These are phyloP conservation scores for Rossbeevera mucosa DNA, from an alignment of 768 basidiomycete species.

Conservation along the genomic window DNA sequence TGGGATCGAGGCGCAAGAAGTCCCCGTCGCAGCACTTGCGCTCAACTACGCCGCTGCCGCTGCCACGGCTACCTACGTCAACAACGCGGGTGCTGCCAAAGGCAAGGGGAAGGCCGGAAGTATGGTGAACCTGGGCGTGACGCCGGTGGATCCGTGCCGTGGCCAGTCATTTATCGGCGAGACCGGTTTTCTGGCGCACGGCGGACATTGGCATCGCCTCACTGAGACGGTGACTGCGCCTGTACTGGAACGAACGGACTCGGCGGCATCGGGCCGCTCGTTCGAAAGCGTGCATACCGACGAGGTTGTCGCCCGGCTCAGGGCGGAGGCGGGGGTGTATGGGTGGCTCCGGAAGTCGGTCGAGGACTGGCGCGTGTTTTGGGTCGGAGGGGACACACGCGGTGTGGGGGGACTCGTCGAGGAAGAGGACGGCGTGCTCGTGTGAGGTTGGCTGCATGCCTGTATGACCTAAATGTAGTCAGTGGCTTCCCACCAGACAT, in stretches of 20 bases:
- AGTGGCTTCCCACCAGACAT: not conserved
- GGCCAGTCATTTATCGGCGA: conserved; percentile 65
- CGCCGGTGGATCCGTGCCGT: conserved; percentile 41
- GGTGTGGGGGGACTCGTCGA: conserved; percentile 23
- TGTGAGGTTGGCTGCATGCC: conserved; percentile 10
- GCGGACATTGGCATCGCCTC: conserved; percentile 46
- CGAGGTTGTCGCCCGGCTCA: conserved; percentile 43
- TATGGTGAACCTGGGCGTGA: conserved; percentile 25
- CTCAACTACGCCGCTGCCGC: conserved; percentile 1
- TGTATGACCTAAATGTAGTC: not conserved
- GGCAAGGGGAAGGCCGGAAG: conserved; percentile 42
- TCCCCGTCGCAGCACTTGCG: conserved; percentile 46
- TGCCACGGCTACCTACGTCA: not conserved
- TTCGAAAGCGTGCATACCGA: conserved; percentile 50
- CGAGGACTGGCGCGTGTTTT: conserved; percentile 78
- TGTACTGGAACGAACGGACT: conserved; percentile 41
- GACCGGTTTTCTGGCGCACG: conserved; percentile 41
- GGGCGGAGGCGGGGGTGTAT: conserved; percentile 63
- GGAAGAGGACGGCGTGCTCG: conserved; percentile 31
- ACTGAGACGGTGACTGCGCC: conserved; percentile 20
- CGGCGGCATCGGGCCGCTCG: conserved; percentile 42
- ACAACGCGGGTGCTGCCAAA: conserved; percentile 4
- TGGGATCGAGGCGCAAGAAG: conserved; percentile 73
- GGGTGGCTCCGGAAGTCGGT: conserved; percentile 72
- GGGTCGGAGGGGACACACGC: conserved; percentile 61